phyloP scores from a whole-genome alignment of 2,329 filamentous ascomycete species.

The Parastagonospora nodorum region DNA sequence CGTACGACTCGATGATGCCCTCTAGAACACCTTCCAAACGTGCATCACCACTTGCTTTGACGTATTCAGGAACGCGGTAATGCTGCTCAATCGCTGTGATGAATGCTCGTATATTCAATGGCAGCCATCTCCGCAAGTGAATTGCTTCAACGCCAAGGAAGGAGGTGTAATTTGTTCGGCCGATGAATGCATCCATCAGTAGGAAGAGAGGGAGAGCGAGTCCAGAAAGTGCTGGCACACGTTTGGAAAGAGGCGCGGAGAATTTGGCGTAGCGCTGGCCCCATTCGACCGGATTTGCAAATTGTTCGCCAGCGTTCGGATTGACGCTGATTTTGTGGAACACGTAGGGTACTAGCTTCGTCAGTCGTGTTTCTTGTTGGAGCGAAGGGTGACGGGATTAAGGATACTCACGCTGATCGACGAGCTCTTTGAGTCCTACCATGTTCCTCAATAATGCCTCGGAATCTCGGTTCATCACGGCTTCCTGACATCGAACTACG shows the following conservation, averaged over 20 bases:
- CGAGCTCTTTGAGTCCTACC: slow-evolving; percentile 58
- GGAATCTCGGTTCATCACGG: slow-evolving; percentile 59
- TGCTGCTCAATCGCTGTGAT: slow-evolving; percentile 61
- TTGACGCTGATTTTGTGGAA: slow-evolving; percentile 62
- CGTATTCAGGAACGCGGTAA: slow-evolving; percentile 59
- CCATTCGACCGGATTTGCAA: slow-evolving; percentile 34
- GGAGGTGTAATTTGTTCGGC: slow-evolving; percentile 56
- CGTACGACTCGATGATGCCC: slow-evolving; percentile 60
- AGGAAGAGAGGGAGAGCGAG: slow-evolving; percentile 52
- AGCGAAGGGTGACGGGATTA: too few relatives aligned
- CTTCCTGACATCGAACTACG: slow-evolving; percentile 58
- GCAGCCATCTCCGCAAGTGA: slow-evolving; percentile 59
- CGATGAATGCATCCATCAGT: slow-evolving; percentile 61
- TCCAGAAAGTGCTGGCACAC: slow-evolving; percentile 58
- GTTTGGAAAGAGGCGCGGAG: slow-evolving; percentile 56
- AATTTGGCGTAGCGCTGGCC: slow-evolving; percentile 49
- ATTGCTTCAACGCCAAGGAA: slow-evolving; percentile 59
- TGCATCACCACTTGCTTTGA: slow-evolving; percentile 54
- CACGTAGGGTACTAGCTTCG: slow-evolving; percentile 51
- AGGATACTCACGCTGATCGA: slow-evolving; percentile 48
- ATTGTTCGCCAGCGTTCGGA: slow-evolving; percentile 50
- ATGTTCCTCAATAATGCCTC: slow-evolving; percentile 58
- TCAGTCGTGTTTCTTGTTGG: too few relatives aligned
- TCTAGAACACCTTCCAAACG: slow-evolving; percentile 59
- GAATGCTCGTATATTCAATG: slow-evolving; percentile 59